phyloP scores from a whole-genome alignment of 129 eudicot genomes.

The Heracleum sosnowskyi region DNA sequence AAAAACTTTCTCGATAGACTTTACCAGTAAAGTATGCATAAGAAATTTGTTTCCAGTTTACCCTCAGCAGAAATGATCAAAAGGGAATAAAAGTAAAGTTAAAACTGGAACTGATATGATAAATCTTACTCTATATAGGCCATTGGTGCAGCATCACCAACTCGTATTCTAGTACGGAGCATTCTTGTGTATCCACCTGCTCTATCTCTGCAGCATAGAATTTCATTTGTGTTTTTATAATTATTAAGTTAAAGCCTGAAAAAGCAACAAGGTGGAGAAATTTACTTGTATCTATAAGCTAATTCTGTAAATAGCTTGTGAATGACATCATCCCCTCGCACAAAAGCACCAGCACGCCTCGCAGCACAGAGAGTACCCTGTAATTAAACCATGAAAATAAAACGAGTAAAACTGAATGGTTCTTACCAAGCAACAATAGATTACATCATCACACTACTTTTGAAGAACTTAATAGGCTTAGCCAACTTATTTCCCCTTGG shows the following conservation, averaged over 20 bases:
- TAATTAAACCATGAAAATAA: slow-evolving; percentile 3
- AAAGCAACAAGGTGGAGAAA: slow-evolving; percentile 12
- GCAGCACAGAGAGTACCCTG: slow-evolving; percentile 98
- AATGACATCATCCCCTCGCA: slow-evolving; percentile 91
- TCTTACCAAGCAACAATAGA: neutral
- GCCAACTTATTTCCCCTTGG: neutral
- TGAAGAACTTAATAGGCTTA: neutral
- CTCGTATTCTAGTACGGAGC: slow-evolving; percentile 86
- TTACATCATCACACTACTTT: neutral
- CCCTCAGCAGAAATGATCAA: neutral
- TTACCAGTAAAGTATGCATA: neutral
- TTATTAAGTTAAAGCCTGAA: neutral
- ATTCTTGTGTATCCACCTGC: slow-evolving; percentile 97
- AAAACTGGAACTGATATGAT: neutral
- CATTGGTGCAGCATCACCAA: slow-evolving; percentile 99
- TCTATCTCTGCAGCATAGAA: slow-evolving; percentile 54
- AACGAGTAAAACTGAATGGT: neutral
- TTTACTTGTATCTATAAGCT: slow-evolving; percentile 89
- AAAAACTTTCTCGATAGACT: neutral
- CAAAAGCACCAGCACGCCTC: slow-evolving; percentile 92
- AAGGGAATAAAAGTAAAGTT: neutral
- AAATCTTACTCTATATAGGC: slow-evolving; percentile 87
- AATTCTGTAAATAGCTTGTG: slow-evolving; percentile 92
- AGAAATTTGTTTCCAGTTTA: neutral
- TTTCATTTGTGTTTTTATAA: slow-evolving; percentile 12